A percentile compares a stretch with the other conserved stretches of the same genome.
Evolutionary conservation across 1,139 yeast genomes (phyloP).

Genomic region (Yamadazyma sp.): DNA sequence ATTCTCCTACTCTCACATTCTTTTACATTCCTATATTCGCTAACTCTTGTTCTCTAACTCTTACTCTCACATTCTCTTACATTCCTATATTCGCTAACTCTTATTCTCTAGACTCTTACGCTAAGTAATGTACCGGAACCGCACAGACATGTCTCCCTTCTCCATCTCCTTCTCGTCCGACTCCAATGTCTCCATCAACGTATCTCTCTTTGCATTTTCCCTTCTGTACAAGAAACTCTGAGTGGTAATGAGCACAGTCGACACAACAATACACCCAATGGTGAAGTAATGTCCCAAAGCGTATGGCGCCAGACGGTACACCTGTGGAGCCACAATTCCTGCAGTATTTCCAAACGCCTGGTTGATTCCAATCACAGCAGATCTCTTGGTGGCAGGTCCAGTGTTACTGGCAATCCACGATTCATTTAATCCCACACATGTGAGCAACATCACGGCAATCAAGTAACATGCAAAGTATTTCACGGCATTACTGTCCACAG

Average conservation of each 20-base stretch:
- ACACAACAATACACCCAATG: constrained; percentile 28
- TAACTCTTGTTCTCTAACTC: too few relatives aligned
- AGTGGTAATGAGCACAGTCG: constrained; percentile 1
- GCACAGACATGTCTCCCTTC: constrained; percentile 5
- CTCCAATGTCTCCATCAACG: constrained; percentile 2
- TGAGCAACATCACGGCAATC: constrained; percentile 37
- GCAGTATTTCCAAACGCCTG: constrained; percentile 45
- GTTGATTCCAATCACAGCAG: constrained; percentile 44
- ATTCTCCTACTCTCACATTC: too few relatives aligned
- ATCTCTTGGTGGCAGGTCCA: constrained; percentile 46
- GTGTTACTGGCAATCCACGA: constrained; percentile 46
- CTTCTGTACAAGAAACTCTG: constrained; percentile 3
- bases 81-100: too few relatives aligned
- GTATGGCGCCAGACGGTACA: constrained; percentile 36
- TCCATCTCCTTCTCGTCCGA: constrained; percentile 2
- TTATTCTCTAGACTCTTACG: background rate
- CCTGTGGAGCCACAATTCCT: constrained; percentile 49
- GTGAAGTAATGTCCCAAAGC: constrained; percentile 36
- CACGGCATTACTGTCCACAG: constrained; percentile 27
- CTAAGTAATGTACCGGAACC: constrained; percentile 2
- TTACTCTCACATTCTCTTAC: too few relatives aligned
- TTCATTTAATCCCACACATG: constrained; percentile 42
- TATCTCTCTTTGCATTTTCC: constrained; percentile 2
- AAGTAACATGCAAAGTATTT: constrained; percentile 50
- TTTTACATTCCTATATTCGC: too few relatives aligned